Evolutionary conservation across 129 eudicot species (phyloP), one percentile per base, ranked within the genome.

Genomic region (Artemisia argyi): DNA sequence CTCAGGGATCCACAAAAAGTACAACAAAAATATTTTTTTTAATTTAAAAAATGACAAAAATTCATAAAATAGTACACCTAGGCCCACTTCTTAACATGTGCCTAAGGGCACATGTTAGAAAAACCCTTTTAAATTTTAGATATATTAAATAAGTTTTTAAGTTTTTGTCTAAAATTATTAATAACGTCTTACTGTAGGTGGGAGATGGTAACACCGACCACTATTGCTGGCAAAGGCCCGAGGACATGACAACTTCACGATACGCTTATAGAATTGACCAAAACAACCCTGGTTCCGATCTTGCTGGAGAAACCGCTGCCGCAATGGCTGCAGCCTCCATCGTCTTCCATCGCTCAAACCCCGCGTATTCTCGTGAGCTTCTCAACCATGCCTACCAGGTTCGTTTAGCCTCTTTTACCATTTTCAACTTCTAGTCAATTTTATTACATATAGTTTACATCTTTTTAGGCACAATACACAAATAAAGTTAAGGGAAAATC

Each of bases 181-280:
- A 39, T 39, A 39, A 39, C 8, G 46, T 39, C 6, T 35, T 35
- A 15, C 7, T 52, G 15, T 64, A 87, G 94, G 97, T 91, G 10
- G 97, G 97, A 16, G 97, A 91, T 11, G 96, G 92, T n/a, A 74
- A 81, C 26, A 82, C 92, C 1, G 97, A 91, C 30, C 97, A 91
- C 59, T 72, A 76, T 16, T 91, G 97, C 65, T 91, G 96, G 97
- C 92, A 91, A 78, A 76, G 97, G 72, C 92, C 96, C 3, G 97
- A 91, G 80, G 93, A 88, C 61, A 91, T 91, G 97, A 82, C 88
- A 7, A 91, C 97, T 1, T 81, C 97, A 2, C 79, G 97, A 51
- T 74, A 80, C 4, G 89, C 93, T 9, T 91, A 84, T 68, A 80
- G 80, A 77, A 32, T 91, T 28, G 96, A 88, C 48, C 78, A 86